phyloP scores from a whole-genome alignment of 139 green algal species.

The Diplosphaera chodatii region DNA sequence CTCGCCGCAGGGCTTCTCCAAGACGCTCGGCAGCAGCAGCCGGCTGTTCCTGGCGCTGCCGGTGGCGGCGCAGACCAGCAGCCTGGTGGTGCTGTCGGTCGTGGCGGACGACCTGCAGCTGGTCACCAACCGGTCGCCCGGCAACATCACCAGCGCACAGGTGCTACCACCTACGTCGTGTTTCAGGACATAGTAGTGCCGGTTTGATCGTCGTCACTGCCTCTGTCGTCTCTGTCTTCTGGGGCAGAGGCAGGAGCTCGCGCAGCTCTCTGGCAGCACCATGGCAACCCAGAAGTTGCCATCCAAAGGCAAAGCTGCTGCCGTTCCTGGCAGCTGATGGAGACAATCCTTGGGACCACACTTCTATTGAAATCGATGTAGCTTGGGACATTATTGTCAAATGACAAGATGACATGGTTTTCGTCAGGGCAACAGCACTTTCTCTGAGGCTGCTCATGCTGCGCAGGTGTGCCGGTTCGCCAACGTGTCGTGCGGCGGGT shows the following conservation, averaged over 20 bases:
- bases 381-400: too few species aligned
- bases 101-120: not conserved
- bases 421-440: too few species aligned
- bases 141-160: not conserved
- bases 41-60: conserved; percentile 58
- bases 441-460: not conserved
- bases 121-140: not conserved
- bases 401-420: not conserved
- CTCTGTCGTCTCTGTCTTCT: too few species aligned
- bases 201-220: too few species aligned
- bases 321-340: too few species aligned
- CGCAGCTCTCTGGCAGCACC: too few species aligned
- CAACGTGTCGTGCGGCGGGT: conserved; percentile 52
- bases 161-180: not conserved
- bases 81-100: not conserved
- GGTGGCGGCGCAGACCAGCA: conserved; percentile 37
- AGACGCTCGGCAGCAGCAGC: conserved; percentile 6
- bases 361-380: too few species aligned
- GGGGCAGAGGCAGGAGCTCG: too few species aligned
- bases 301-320: too few species aligned
- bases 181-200: not conserved
- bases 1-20: conserved; percentile 22
- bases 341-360: too few species aligned
- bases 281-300: too few species aligned
- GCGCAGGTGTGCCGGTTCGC: conserved; percentile 47